phyloP scores from a whole-genome alignment of 768 basidiomycete genomes.

The Mycena amicta region DNA sequence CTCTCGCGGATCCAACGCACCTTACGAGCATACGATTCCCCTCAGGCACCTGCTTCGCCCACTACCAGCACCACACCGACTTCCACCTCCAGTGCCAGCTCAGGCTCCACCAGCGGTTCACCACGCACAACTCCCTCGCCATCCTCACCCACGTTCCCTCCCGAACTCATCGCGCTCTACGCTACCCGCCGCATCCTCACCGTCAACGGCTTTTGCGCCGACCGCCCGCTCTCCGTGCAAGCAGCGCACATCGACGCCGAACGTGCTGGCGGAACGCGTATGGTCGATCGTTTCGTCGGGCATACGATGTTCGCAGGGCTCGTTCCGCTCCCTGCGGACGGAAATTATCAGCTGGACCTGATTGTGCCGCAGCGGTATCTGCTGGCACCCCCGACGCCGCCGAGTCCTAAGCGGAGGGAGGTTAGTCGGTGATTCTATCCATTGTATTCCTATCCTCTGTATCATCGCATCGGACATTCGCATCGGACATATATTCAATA shows the following conservation, averaged over 20 bases:
- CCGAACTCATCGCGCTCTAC: slow-evolving; percentile 2
- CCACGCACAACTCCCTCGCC: too few relatives aligned
- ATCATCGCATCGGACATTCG: too few relatives aligned
- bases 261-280: not conserved
- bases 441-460: too few relatives aligned
- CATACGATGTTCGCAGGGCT: slow-evolving; percentile 11
- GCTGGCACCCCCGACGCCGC: not conserved
- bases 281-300: slow-evolving; percentile 8
- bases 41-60: not conserved
- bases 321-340: not conserved
- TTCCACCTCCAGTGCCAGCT: not conserved
- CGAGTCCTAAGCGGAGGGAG: too few relatives aligned
- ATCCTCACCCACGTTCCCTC: not conserved
- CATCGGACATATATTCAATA: too few relatives aligned
- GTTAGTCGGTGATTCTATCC: too few relatives aligned
- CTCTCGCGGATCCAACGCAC: slow-evolving; percentile 5
- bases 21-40: slow-evolving; percentile 11
- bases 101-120: not conserved
- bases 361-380: slow-evolving; percentile 1
- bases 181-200: slow-evolving; percentile 13
- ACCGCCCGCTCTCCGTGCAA: not conserved
- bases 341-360: slow-evolving; percentile 3
- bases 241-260: not conserved
- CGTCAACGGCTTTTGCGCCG: slow-evolving; percentile 5
- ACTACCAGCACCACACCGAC: not conserved